These are phyloP conservation scores for Naegleria lovaniensis DNA, from an alignment of 208 protist genomes.

Conservation along the genomic window DNA sequence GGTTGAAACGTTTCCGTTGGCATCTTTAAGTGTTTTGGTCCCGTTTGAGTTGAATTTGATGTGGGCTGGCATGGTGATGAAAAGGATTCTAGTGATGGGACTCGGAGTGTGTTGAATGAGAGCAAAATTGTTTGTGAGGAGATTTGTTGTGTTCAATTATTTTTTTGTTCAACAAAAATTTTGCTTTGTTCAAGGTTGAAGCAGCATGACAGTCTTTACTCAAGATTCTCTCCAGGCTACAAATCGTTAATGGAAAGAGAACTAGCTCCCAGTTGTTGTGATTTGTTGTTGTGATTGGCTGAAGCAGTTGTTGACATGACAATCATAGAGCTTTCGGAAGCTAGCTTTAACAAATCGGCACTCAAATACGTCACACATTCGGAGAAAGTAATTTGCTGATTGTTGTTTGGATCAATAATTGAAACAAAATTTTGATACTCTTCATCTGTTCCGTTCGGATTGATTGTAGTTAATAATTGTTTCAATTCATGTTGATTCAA, in stretches of 20 bases:
- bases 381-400: conserved; percentile 71
- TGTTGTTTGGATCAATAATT: conserved; percentile 57
- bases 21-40: not conserved
- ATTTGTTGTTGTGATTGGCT: not conserved
- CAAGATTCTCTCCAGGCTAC: no score
- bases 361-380: conserved; percentile 63
- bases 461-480: conserved; percentile 52
- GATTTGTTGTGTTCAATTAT: no score
- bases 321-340: not conserved
- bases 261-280: not conserved
- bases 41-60: not conserved
- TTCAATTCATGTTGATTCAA: conserved; percentile 61
- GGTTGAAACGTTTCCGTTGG: not conserved
- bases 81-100: no score
- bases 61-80: not conserved
- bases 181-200: no score
- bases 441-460: conserved; percentile 52
- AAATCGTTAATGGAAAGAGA: not conserved
- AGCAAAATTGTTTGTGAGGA: no score
- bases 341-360: conserved; percentile 57
- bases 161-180: no score
- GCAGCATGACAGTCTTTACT: no score
- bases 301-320: not conserved
- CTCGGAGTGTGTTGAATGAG: no score
- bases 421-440: conserved; percentile 55